Conservation (phyloP, 2,329 filamentous ascomycete genomes). For the Paecilomyces dactylethromorphus region DNA sequence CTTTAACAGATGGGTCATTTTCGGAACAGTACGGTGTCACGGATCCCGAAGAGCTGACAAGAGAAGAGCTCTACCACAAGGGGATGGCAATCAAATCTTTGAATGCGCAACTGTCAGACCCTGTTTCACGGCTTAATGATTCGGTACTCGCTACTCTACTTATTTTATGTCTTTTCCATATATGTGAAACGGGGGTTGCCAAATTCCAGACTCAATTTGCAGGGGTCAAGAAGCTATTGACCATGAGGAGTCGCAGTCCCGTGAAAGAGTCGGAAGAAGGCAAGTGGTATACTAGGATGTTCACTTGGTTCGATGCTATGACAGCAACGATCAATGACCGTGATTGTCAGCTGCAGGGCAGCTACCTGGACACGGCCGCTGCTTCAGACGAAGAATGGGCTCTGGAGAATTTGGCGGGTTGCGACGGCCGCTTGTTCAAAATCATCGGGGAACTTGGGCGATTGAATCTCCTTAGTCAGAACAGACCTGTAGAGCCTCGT, state of each 20-base stretch:
- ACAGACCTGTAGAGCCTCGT: constrained; percentile 34
- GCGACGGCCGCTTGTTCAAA: constrained; percentile 80
- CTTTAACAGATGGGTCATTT: constrained; percentile 32
- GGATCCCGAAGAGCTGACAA: constrained; percentile 53
- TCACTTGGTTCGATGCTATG: constrained; percentile 92
- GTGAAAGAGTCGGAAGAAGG: constrained; percentile 59
- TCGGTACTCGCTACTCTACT: constrained; percentile 82
- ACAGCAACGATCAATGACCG: constrained; percentile 87
- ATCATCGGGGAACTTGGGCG: constrained; percentile 76
- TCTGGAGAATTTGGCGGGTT: constrained; percentile 79
- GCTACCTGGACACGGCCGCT: constrained; percentile 57
- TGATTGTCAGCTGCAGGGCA: constrained; percentile 68
- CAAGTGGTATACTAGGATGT: constrained; percentile 82
- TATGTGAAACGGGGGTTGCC: constrained; percentile 86
- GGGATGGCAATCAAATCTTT: constrained; percentile 74
- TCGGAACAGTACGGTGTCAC: constrained; percentile 35
- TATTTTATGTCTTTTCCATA: constrained; percentile 83
- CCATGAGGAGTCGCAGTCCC: constrained; percentile 61
- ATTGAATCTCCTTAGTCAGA: constrained; percentile 75
- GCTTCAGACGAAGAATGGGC: constrained; percentile 63
- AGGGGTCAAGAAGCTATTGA: constrained; percentile 83
- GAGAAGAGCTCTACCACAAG: constrained; percentile 79
- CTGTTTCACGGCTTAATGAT: constrained; percentile 69
- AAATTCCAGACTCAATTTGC: constrained; percentile 92
- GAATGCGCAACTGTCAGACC: constrained; percentile 76